phyloP scores from a whole-genome alignment of 2,329 filamentous ascomycete genomes.

The Geosmithia flava region DNA sequence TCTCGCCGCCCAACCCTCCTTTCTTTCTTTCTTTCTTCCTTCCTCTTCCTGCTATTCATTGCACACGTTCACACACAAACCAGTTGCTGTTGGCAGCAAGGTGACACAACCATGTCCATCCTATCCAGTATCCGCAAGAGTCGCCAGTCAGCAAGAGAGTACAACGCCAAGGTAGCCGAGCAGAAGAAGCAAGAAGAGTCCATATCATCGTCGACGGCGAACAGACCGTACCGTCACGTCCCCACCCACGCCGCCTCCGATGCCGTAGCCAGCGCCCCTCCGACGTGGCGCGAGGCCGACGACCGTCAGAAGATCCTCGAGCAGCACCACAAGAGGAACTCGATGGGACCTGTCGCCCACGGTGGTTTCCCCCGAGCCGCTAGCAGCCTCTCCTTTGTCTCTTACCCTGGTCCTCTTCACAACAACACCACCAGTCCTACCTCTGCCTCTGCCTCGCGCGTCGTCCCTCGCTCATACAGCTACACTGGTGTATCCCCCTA shows the following conservation, averaged over 20 bases:
- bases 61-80: no score
- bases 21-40: no score
- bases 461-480: constrained; percentile 25
- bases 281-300: constrained; percentile 29
- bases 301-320: constrained; percentile 36
- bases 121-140: constrained; percentile 40
- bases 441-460: neutral
- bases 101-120: constrained; percentile 34
- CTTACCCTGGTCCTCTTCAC: constrained; percentile 18
- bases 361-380: constrained; percentile 28
- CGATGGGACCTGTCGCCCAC: constrained; percentile 29
- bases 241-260: constrained; percentile 50
- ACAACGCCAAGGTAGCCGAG: constrained; percentile 33
- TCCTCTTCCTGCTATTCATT: no score
- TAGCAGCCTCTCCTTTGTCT: constrained; percentile 32
- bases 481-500: constrained; percentile 24
- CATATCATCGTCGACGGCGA: neutral
- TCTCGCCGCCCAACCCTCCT: no score
- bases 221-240: constrained; percentile 42
- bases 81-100: no score
- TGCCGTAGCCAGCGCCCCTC: constrained; percentile 40
- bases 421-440: neutral
- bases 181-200: constrained; percentile 28
- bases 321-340: constrained; percentile 35
- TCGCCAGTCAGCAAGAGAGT: constrained; percentile 42